Evolutionary conservation across 1,139 yeast species (phyloP), one percentile per base, ranked within the genome.

Genomic region (Lodderomyces metapsilosis): DNA sequence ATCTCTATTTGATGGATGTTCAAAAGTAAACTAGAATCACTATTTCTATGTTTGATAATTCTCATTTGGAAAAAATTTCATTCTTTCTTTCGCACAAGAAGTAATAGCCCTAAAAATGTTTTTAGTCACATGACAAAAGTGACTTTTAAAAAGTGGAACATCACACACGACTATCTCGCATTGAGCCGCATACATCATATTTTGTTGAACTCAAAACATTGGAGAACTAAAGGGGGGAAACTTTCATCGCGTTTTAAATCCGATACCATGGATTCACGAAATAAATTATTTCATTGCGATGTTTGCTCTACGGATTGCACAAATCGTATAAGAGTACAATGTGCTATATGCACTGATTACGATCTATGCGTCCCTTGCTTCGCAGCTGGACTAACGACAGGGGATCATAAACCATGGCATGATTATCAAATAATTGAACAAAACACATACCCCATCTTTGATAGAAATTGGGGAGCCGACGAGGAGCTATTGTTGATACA

Each of bases 331-430:
- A 76, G 98, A 47, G 82, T 92, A 40, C 76, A 87, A 44, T 92
- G 98, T 68, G 98, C 97, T 0, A 84, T 82, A 36, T 92, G 98
- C 64, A 74, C 82, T 3, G 98, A 92, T 60, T 94, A 92, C 57
- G 98, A 92, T 59, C 69, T 92, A 22, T 92, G 99, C 69, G 98
- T 94, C 7, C 96, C 95, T 5, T 92, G 99, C 60, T 92, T 92
- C 66, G 84, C 96, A 3, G 78, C 82, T 47, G 99, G 98, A 10
- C 71, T 78, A 16, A 69, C 80, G 23, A 78, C 94, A 3, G 94
- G 89, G 1, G 84, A 80, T 50, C 99, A 92, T 65, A 82, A 88
- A 62, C 98, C 98, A 21, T 88, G 83, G 78, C 99, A 92, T 60
- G 95, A 88, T 59, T 92, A 92, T 62, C 78, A 82, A 56, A 87